A percentile compares a stretch with the other conserved stretches of the same genome.
These are phyloP conservation scores for Fusarium sp. DNA, from an alignment of 2,329 filamentous ascomycete species.

Conservation along the genomic window DNA sequence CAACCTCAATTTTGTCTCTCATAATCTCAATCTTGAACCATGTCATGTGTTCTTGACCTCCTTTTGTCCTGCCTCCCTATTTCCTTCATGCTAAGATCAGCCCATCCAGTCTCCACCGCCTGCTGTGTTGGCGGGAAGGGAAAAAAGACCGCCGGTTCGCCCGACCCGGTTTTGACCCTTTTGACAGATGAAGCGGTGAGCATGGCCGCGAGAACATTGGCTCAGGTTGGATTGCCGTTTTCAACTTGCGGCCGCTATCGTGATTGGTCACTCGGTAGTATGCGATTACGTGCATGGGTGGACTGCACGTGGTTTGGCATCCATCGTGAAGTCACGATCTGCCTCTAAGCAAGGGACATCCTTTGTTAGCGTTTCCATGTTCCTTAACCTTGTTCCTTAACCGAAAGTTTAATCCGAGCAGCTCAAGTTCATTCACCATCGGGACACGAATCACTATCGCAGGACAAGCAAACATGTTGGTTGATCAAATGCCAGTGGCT, in stretches of 20 bases:
- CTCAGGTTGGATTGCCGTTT: slow-evolving; percentile 41
- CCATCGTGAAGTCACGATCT: slow-evolving; percentile 25
- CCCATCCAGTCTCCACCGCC: slow-evolving; percentile 36
- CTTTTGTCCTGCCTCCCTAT: background rate
- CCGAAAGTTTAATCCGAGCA: slow-evolving; percentile 21
- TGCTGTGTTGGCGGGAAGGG: slow-evolving; percentile 13
- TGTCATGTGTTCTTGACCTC: background rate
- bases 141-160: slow-evolving; percentile 8
- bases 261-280: slow-evolving; percentile 39
- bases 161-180: slow-evolving; percentile 13
- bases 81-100: slow-evolving; percentile 27
- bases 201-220: slow-evolving; percentile 11
- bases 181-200: slow-evolving; percentile 35
- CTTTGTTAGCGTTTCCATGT: slow-evolving; percentile 10
- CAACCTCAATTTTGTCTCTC: background rate
- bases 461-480: background rate
- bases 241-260: slow-evolving; percentile 26
- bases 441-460: background rate
- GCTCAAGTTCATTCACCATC: background rate
- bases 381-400: background rate
- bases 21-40: background rate
- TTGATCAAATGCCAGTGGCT: slow-evolving; percentile 25
- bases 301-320: slow-evolving; percentile 24
- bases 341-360: slow-evolving; percentile 7
- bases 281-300: slow-evolving; percentile 37